These are phyloP conservation scores for Triticum dicoccoides DNA, from an alignment of 176 grass and related monocot genomes.

Conservation along the genomic window DNA sequence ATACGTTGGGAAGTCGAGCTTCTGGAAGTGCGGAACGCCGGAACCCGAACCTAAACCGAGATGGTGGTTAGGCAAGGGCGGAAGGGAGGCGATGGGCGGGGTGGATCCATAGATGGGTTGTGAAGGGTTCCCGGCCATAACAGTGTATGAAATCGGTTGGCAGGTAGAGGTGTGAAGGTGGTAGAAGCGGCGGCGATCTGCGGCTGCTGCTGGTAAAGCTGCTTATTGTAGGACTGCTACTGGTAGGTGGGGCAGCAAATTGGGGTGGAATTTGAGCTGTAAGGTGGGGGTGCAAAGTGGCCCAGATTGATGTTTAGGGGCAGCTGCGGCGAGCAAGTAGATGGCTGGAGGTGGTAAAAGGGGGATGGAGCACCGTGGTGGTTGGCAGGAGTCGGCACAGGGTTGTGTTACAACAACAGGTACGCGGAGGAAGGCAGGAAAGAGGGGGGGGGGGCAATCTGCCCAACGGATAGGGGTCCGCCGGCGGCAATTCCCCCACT, in stretches of 20 bases:
- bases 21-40: not conserved
- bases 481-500: too few relatives aligned
- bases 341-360: not conserved
- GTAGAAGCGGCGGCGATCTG: not conserved
- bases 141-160: not conserved
- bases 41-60: not conserved
- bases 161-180: not conserved
- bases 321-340: not conserved
- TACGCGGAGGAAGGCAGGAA: too few relatives aligned
- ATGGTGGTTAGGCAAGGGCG: not conserved
- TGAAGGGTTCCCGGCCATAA: not conserved
- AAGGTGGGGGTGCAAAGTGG: not conserved
- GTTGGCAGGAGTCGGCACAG: too few relatives aligned
- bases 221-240: not conserved
- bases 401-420: too few relatives aligned
- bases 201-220: not conserved
- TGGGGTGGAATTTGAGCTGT: not conserved
- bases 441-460: too few relatives aligned
- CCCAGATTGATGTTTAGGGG: not conserved
- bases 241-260: not conserved
- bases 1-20: not conserved
- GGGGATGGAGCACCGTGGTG: too few relatives aligned
- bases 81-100: not conserved
- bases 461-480: too few relatives aligned
- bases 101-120: not conserved